Evolutionary conservation across 148 eudicot genomes (phyloP).

Genomic region (Salicornia ramosissima): DNA sequence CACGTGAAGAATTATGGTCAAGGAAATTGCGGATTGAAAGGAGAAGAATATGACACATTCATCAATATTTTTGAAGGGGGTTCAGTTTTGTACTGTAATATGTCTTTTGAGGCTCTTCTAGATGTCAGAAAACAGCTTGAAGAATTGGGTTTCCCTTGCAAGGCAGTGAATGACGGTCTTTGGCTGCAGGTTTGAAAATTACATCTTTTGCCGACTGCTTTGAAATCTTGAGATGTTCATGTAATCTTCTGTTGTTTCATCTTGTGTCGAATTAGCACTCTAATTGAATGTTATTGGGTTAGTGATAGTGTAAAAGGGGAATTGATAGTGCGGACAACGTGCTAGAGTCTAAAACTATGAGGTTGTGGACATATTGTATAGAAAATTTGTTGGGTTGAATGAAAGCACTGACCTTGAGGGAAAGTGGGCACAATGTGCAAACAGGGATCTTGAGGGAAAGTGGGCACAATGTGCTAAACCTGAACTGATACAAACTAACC

Average conservation of each 20-base stretch:
- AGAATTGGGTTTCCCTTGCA: constrained; percentile 95
- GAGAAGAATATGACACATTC: constrained; percentile 80
- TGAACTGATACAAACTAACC: background rate
- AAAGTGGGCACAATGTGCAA: background rate
- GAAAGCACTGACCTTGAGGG: background rate
- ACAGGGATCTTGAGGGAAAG: background rate
- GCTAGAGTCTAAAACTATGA: background rate
- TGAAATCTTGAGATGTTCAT: no score
- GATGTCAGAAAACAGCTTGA: constrained; percentile 96
- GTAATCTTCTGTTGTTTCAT: background rate
- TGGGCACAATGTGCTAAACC: background rate
- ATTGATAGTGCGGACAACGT: background rate
- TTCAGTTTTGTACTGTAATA: constrained; percentile 80
- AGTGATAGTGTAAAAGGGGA: background rate
- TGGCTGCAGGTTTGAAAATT: constrained; percentile 85
- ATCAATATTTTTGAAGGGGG: constrained; percentile 94
- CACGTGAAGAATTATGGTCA: constrained; percentile 50
- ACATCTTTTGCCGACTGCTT: background rate
- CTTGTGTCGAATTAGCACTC: background rate
- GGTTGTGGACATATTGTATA: background rate
- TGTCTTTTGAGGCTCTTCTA: constrained; percentile 95
- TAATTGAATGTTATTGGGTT: background rate
- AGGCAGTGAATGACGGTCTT: constrained; percentile 92
- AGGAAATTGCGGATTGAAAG: constrained; percentile 50
- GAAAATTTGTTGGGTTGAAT: background rate